These are phyloP conservation scores for Syzygium syzygioides DNA, from an alignment of 441 rosid genomes.

Conservation along the genomic window DNA sequence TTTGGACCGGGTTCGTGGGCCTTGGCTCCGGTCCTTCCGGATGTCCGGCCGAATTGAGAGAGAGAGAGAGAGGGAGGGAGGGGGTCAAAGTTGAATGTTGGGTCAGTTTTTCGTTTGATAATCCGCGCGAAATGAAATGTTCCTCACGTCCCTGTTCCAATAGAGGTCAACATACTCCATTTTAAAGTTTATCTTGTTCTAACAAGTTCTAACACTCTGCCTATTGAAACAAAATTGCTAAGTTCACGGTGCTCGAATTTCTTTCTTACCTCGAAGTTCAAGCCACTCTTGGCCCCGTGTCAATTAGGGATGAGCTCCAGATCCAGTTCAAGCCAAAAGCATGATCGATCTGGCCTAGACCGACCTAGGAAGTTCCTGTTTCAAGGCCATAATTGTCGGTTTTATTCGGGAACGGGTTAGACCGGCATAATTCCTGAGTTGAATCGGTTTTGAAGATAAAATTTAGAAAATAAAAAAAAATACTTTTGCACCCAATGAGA, in stretches of 20 bases:
- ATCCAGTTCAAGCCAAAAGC: rapidly evolving
- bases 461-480: too few species aligned
- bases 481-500: too few species aligned
- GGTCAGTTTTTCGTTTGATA: neutral
- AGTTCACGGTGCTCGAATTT: neutral
- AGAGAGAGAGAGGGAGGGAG: neutral
- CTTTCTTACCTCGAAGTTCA: neutral
- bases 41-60: neutral
- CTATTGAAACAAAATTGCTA: neutral
- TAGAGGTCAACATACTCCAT: neutral
- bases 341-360: rapidly evolving
- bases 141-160: neutral
- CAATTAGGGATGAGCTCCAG: rapidly evolving
- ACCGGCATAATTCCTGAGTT: too few species aligned
- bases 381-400: rapidly evolving
- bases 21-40: neutral
- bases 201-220: neutral
- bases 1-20: neutral
- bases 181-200: neutral
- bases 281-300: neutral
- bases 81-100: neutral
- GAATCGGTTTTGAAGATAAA: too few species aligned
- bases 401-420: neutral
- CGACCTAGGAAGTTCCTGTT: neutral
- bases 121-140: neutral